Base-by-base conservation (phyloP, 768 basidiomycete species). In the Suillus alpinus region DNA sequence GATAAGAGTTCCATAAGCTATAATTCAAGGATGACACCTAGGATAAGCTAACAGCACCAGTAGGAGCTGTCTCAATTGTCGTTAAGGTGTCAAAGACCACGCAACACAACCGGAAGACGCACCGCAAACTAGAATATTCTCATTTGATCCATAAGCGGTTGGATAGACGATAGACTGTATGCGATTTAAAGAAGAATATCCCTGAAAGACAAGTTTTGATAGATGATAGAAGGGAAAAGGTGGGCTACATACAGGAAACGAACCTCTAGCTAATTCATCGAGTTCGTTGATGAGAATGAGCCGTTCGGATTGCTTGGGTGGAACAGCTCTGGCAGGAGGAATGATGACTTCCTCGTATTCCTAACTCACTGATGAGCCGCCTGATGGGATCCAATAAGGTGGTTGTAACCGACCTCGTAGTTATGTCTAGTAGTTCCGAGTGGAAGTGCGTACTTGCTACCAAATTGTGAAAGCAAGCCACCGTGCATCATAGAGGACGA, bases 131-230 rank as follows among this genome's bases (percentile, higher is more conserved):
- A 99, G 86, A 78, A 99, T 84, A 70, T 99, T 99, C 75, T 98
- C 97, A 65, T 97, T 98, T 1, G 93, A 89, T n/a, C 84, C 79
- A 73, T 96, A 98, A 1, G 95, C 97, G 3, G 92, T 92, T 0
- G 91, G 88, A 75, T 89, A 98, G 20, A 98, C 88, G 62, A 98
- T 94, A 1, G 94, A 95, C 71, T 99, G 97, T 61, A 99, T 90
- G 64, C 97, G 83, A 71, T 99, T 99, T 64, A 99, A 79, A 10
- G 87, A 81, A 36, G 81, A 77, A 69, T 98, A 99, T 32, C 91
- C 91, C 95, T 96, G 18, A 16, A 62, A 46, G 6, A 47, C 41
- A 32, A 43, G 37, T 52, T 34, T 3, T 41, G 36, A 58, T 40
- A n/a, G 34, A 29, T 6, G 32, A 56, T 12, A 32, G 39, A 41